Evolutionary conservation across 208 protist species (phyloP), one percentile per base, ranked within the genome.

Genomic region (Strigomonas culicis): DNA sequence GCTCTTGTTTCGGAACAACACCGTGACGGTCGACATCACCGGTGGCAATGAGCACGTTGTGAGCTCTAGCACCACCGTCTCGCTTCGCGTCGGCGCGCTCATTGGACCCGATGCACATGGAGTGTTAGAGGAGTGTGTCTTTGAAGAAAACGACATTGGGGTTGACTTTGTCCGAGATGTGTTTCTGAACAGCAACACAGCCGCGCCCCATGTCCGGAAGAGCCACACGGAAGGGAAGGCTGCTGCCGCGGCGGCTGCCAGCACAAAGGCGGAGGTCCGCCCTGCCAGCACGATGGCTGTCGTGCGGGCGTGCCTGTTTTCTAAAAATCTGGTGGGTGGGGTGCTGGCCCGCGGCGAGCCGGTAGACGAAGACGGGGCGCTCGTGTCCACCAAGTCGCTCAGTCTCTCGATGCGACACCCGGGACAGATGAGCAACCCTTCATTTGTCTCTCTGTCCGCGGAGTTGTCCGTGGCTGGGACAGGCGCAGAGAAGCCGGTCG

Each of bases 61-160:
- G 13, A 52, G 62, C 27, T 58, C 59, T n/a, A 75, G 59, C n/a
- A 82, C 57, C 49, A 51, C 51, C 0, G 66, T 44, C 10, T 57
- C 47, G 2, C 72, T 89, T 0, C 70, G 82, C 0, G 59, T 64
- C n/a, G 89, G 86, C 8, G 27, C 93, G 6, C 70, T 92, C 27
- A 22, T 92, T 0, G 74, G 67, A 31, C 71, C 79, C 0, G 70
- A 74, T 17, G 72, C 77, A 15, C 73, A 80, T 43, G 71, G 75
- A 0, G 8, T 70, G 2, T 49, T 88, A 13, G 61, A 82, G 52
- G n/a, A 63, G 28, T 92, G 82, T 59, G 36, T 73, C 0, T 95
- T 95, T 43, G 49, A 70, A 25, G 67, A 71, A 30, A 95, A 95
- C 66, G 85, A 92, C 55, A 61, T 92, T 46, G 88, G 85, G 36